These are phyloP conservation scores for Aquanectria penicillioides DNA, from an alignment of 2,329 filamentous ascomycete species.

Conservation along the genomic window DNA sequence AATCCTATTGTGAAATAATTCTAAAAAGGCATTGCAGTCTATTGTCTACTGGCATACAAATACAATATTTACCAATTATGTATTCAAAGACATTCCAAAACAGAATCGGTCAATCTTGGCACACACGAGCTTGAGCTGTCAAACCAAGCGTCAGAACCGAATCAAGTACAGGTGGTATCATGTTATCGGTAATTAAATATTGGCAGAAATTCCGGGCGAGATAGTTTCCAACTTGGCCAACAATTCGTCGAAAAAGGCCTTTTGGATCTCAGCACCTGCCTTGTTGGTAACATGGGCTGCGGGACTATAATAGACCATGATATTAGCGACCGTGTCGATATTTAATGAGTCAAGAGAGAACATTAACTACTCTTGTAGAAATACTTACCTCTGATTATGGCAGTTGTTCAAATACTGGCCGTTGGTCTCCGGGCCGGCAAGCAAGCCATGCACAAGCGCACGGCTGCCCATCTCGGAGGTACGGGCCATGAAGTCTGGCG, in stretches of 20 bases:
- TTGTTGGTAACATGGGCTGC: slow-evolving; percentile 45
- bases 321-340: slow-evolving; percentile 9
- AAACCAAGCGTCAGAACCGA: no score
- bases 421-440: slow-evolving; percentile 44
- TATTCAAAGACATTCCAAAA: no score
- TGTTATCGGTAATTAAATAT: no score
- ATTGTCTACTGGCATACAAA: no score
- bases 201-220: slow-evolving; percentile 18
- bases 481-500: slow-evolving; percentile 48
- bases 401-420: slow-evolving; percentile 49
- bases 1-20: no score
- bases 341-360: neutral
- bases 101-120: no score
- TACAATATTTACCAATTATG: no score
- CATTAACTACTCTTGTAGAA: no score
- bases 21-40: no score
- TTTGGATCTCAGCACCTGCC: slow-evolving; percentile 43
- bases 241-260: slow-evolving; percentile 47
- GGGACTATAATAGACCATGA: slow-evolving; percentile 21
- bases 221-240: slow-evolving; percentile 44
- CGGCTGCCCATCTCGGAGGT: slow-evolving; percentile 57
- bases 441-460: slow-evolving; percentile 41
- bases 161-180: no score
- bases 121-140: no score
- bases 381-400: slow-evolving; percentile 37